These are phyloP conservation scores for Picochlorum sp. DNA, from an alignment of 139 green algal species.

Conservation along the genomic window DNA sequence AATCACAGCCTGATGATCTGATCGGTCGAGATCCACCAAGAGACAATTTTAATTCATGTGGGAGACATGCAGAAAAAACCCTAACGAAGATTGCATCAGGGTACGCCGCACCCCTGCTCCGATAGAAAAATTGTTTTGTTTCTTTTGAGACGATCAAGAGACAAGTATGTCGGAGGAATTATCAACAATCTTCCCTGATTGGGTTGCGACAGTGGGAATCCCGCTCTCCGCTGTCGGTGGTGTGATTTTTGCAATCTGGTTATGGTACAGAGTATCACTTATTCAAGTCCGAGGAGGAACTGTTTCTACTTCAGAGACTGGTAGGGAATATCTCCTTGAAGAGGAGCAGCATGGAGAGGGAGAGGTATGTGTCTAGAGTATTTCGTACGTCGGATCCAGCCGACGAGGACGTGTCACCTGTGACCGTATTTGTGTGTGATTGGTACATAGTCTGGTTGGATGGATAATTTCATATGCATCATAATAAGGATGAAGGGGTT, in stretches of 20 bases:
- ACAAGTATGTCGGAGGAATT: background rate
- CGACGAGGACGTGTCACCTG: background rate
- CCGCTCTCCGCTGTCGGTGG: conserved; percentile 6
- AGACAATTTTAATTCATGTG: too few relatives aligned
- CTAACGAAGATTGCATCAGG: too few relatives aligned
- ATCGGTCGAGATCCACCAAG: too few relatives aligned
- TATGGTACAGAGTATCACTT: conserved; percentile 55
- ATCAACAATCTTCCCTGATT: conserved; percentile 5
- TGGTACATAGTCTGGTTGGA: too few relatives aligned
- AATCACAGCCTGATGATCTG: too few relatives aligned
- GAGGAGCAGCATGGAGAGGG: conserved; percentile 58
- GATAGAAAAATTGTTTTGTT: background rate
- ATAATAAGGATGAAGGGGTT: too few relatives aligned
- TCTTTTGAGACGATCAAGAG: background rate
- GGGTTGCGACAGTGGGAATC: background rate
- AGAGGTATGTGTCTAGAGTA: conserved; percentile 28
- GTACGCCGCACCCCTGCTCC: too few relatives aligned
- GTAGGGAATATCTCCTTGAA: conserved; percentile 74
- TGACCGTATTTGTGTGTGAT: background rate
- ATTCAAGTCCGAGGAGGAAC: conserved; percentile 42
- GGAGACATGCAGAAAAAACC: too few relatives aligned
- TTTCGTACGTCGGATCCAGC: background rate
- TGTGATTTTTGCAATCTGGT: conserved; percentile 49
- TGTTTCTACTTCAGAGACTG: conserved; percentile 38
- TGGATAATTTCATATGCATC: too few relatives aligned